Evolutionary conservation across 2,329 filamentous ascomycete species (phyloP).

Genomic region (Calcarisporium arbuscula): DNA sequence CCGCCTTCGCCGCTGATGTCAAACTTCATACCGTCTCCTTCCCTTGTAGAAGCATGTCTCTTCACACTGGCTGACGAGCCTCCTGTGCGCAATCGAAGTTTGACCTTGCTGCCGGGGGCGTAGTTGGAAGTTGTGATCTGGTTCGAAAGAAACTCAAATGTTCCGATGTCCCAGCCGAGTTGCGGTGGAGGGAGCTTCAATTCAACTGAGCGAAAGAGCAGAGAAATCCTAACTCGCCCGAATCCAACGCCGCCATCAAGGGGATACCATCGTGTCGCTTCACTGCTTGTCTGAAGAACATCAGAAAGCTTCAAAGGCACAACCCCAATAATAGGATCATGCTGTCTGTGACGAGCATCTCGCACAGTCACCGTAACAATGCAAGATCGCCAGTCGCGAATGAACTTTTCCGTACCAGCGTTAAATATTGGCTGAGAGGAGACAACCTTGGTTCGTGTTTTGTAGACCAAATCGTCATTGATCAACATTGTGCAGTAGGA

Average conservation of each 20-base stretch:
- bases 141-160: slow-evolving; percentile 78
- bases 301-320: slow-evolving; percentile 84
- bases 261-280: slow-evolving; percentile 90
- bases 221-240: slow-evolving; percentile 78
- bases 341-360: slow-evolving; percentile 81
- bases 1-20: slow-evolving; percentile 39
- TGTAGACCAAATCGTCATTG: slow-evolving; percentile 87
- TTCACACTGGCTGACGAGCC: slow-evolving; percentile 70
- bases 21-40: slow-evolving; percentile 46
- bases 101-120: slow-evolving; percentile 58
- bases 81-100: slow-evolving; percentile 75
- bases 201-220: slow-evolving; percentile 87
- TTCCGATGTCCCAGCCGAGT: slow-evolving; percentile 91
- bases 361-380: slow-evolving; percentile 85
- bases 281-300: slow-evolving; percentile 79
- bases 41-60: slow-evolving; percentile 54
- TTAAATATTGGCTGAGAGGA: slow-evolving; percentile 97
- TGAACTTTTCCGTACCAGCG: slow-evolving; percentile 85
- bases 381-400: slow-evolving; percentile 85
- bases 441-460: slow-evolving; percentile 89
- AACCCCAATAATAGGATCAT: slow-evolving; percentile 90
- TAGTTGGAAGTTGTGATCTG: slow-evolving; percentile 61
- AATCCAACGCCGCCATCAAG: slow-evolving; percentile 91
- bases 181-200: slow-evolving; percentile 77
- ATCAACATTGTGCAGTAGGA: slow-evolving; percentile 89